Evolutionary conservation across 352 stramenopile species (phyloP), one percentile per base, ranked within the genome.

Genomic region (Globisporangium perplexum): DNA sequence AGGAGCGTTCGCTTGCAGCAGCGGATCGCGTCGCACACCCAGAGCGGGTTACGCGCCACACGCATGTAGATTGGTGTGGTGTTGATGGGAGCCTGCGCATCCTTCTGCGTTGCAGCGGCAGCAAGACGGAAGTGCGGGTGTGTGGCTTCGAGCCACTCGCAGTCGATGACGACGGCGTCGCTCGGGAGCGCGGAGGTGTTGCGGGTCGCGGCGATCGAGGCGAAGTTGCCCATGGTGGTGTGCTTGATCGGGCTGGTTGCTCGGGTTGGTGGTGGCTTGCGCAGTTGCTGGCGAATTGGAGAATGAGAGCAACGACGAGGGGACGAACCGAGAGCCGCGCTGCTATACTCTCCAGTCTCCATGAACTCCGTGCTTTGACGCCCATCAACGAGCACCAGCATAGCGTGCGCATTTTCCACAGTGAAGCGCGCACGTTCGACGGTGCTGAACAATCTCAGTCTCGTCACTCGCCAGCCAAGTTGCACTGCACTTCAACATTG

Each of bases 181-280:
- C 49, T 53, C 41, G 49, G 57, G 45, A 57, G 49, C 49, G 45
- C 41, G 20, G 23, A 28, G 10, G 18, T 6, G 3, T 22, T 50
- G 15, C 30, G 55, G 46, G 63, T 63, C 15, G 28, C 14, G 7
- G 53, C 36, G 14, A 55, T 69, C 24, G 68, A 87, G 24, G 61
- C 42, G 23, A 69, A 62, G 68, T 80, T 82, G 63, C 72, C 69
- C 73, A 85, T 87, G 44, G 26, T 59, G 31, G 52, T 62, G 23
- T 50, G 49, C 30, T 28, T 43, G 41, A 23, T 47, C 35, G 41
- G 50, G 45, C 8, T 50, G 23, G 47, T 47, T 31, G 35, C 24
- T 43, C 30, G 41, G 10, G n/a, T 45, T 44, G 28, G 4, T 46
- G n/a, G n/a, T 33, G n/a, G 14, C 49, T 31, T 58, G 43, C 44